These are phyloP conservation scores for Trichoderma reesei DNA, from an alignment of 495 filamentous ascomycete genomes.

Conservation along the genomic window DNA sequence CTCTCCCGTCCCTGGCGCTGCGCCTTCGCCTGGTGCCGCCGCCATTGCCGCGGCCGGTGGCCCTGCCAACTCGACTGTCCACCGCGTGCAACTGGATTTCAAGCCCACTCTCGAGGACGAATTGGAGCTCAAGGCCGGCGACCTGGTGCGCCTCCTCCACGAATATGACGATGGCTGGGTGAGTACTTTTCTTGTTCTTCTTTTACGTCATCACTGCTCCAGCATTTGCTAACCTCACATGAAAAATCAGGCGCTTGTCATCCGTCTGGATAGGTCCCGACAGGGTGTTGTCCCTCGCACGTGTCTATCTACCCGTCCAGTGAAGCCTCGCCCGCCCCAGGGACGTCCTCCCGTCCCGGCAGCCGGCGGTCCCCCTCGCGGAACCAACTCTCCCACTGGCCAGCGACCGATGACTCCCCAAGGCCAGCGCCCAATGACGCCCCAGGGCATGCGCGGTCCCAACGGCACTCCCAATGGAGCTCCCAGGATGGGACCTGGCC, in stretches of 20 bases:
- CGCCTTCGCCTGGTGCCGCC: constrained; percentile 35
- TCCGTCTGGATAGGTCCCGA: constrained; percentile 76
- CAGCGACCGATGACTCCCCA: constrained; percentile 24
- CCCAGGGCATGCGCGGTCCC: constrained; percentile 22
- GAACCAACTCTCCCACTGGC: constrained; percentile 35
- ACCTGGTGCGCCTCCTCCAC: constrained; percentile 78
- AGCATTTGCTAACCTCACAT: constrained; percentile 31
- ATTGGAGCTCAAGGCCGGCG: constrained; percentile 64
- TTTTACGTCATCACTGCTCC: constrained; percentile 24
- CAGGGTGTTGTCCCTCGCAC: constrained; percentile 92
- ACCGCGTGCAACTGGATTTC: constrained; percentile 94
- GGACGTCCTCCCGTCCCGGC: constrained; percentile 31
- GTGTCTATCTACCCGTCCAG: constrained; percentile 82
- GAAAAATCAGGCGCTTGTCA: constrained; percentile 66
- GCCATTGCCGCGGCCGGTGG: constrained; percentile 47
- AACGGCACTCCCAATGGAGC: constrained; percentile 32
- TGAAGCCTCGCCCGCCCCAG: constrained; percentile 68
- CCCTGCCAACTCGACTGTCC: constrained; percentile 50
- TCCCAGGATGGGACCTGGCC: constrained; percentile 30
- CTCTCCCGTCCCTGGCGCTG: constrained; percentile 31
- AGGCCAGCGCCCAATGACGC: constrained; percentile 39
- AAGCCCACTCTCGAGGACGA: constrained; percentile 89
- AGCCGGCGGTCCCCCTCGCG: constrained; percentile 29
- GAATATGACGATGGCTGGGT: constrained; percentile 99
- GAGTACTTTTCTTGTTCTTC: constrained; percentile 15